Conservation (phyloP, 495 filamentous ascomycete species). For the Tuber brumale region DNA sequence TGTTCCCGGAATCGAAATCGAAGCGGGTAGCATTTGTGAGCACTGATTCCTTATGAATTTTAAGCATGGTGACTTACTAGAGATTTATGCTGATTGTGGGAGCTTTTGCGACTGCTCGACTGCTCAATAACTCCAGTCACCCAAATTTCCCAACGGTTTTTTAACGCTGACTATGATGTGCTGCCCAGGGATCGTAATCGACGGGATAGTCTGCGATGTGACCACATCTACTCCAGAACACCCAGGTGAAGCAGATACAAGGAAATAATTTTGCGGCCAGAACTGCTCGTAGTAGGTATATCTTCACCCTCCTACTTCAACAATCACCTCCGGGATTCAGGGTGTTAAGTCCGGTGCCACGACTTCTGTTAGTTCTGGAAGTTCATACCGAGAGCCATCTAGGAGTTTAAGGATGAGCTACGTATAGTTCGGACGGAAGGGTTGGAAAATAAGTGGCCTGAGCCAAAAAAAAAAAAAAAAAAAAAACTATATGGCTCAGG, state of each 20-base stretch:
- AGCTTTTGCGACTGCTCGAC: not conserved
- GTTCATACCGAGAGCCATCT: not conserved
- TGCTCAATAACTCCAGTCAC: not conserved
- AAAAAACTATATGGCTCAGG: not conserved
- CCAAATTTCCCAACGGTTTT: not conserved
- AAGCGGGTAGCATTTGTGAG: not conserved
- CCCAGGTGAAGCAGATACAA: not conserved
- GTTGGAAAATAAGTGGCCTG: not conserved
- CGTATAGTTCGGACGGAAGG: not conserved
- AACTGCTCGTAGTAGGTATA: not conserved
- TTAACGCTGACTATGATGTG: not conserved
- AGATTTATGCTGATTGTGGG: not conserved
- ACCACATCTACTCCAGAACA: not conserved
- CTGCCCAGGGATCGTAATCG: not conserved
- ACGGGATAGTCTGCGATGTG: not conserved
- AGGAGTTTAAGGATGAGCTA: not conserved
- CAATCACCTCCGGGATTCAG: not conserved
- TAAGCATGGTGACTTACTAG: not conserved
- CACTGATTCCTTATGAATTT: not conserved
- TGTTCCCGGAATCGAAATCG: not conserved
- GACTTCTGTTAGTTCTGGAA: not conserved
- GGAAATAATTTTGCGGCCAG: not conserved
- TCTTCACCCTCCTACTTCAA: not conserved
- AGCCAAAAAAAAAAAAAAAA: no score
- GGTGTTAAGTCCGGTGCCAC: not conserved